Evolutionary conservation across 2,329 filamentous ascomycete species (phyloP).

Genomic region (Lojkania enalia): DNA sequence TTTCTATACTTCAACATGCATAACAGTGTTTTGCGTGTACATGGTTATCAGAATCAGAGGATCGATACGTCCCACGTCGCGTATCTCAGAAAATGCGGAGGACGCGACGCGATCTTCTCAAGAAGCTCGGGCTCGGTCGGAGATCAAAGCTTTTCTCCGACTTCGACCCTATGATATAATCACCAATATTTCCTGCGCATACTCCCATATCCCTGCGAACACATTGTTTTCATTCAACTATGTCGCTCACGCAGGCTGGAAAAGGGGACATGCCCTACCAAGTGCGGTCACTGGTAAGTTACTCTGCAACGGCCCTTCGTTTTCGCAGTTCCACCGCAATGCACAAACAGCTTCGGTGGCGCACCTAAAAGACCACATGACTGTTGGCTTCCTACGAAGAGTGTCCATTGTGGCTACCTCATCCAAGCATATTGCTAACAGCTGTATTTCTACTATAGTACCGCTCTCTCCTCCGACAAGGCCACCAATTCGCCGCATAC

Average conservation of each 20-base stretch:
- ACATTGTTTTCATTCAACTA: conserved; percentile 16
- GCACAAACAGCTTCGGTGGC: no score
- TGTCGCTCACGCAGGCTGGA: conserved; percentile 41
- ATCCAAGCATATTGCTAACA: no score
- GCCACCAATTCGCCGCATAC: conserved; percentile 86
- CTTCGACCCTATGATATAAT: conserved; percentile 39
- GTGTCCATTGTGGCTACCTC: no score
- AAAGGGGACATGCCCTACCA: conserved; percentile 45
- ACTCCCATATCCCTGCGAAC: conserved; percentile 5
- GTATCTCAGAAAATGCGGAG: no score
- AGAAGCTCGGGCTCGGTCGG: conserved; percentile 34
- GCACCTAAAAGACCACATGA: no score
- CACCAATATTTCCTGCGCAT: conserved; percentile 47
- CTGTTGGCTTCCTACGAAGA: no score
- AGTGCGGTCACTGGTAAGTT: conserved; percentile 46
- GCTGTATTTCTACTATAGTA: no score
- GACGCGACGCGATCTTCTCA: no score
- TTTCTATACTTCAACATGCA: no score
- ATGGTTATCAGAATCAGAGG: no score
- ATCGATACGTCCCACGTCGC: no score
- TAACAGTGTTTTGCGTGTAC: no score
- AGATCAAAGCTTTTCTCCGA: conserved; percentile 36
- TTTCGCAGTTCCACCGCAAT: conserved; percentile 11
- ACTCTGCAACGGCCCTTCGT: neutral
- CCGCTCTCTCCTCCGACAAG: conserved; percentile 85